Evolutionary conservation across 345 rosid species (phyloP).

Genomic region (Gossypium turneri): DNA sequence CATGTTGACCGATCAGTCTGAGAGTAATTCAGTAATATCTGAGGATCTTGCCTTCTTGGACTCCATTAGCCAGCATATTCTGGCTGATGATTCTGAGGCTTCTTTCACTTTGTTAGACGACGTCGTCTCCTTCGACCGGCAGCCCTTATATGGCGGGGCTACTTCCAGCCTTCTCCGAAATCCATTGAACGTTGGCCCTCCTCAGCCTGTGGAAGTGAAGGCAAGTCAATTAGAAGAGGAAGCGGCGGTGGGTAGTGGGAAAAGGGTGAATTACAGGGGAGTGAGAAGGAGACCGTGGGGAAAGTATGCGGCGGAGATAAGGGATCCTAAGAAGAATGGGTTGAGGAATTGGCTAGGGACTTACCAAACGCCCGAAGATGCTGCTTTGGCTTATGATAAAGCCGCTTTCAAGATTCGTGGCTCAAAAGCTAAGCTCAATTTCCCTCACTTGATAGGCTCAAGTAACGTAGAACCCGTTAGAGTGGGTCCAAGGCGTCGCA

Average conservation of each 20-base stretch:
- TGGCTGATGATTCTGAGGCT: constrained; percentile 24
- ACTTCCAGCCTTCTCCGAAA: background rate
- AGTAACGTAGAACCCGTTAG: constrained; percentile 34
- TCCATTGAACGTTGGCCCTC: background rate
- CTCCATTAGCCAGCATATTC: constrained; percentile 23
- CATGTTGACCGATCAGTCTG: background rate
- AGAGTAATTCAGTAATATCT: background rate
- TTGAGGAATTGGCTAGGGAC: constrained; percentile 67
- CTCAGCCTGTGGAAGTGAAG: background rate
- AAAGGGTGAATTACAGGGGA: constrained; percentile 16
- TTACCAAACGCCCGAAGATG: constrained; percentile 55
- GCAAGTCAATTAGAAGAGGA: background rate
- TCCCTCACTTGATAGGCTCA: constrained; percentile 50
- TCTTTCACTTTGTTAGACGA: background rate
- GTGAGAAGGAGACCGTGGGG: constrained; percentile 66
- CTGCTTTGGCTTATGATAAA: constrained; percentile 52
- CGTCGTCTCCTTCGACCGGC: background rate
- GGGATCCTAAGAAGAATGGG: constrained; percentile 56
- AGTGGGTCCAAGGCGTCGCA: constrained; percentile 44
- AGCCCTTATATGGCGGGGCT: constrained; percentile 9
- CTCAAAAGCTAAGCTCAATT: constrained; percentile 54
- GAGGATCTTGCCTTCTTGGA: constrained; percentile 22
- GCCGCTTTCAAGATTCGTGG: constrained; percentile 58
- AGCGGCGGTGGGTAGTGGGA: background rate
- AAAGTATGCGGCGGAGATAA: constrained; percentile 63